phyloP scores from a whole-genome alignment of 2,329 filamentous ascomycete species.

The Colletotrichum falcatum region DNA sequence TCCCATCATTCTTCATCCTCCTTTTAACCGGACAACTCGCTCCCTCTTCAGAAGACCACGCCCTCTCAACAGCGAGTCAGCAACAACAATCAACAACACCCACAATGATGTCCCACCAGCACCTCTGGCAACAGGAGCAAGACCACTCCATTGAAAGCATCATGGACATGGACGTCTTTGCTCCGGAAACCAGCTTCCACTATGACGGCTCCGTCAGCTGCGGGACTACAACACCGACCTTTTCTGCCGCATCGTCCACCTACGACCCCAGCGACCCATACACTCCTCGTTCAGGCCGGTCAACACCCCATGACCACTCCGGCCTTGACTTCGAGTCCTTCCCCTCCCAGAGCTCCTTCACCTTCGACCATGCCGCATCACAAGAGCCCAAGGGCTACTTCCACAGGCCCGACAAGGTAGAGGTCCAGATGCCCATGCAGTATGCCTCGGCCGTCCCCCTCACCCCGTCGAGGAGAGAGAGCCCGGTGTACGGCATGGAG shows the following conservation, averaged over 20 bases:
- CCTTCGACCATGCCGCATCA: conserved; percentile 37
- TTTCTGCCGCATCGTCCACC: conserved; percentile 50
- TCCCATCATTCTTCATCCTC: conserved; percentile 42
- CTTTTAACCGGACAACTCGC: conserved; percentile 36
- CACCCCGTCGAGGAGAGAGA: conserved; percentile 38
- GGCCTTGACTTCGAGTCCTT: conserved; percentile 54
- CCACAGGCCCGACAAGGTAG: conserved; percentile 34
- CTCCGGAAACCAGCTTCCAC: conserved; percentile 38
- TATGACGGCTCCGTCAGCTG: conserved; percentile 38
- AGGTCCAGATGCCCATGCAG: conserved; percentile 36
- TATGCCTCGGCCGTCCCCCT: conserved; percentile 31
- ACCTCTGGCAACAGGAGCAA: conserved; percentile 38
- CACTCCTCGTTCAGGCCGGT: conserved; percentile 59
- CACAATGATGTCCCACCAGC: conserved; percentile 39
- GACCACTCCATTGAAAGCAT: conserved; percentile 39
- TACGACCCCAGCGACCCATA: conserved; percentile 60
- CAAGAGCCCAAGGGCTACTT: conserved; percentile 37
- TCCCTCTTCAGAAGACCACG: conserved; percentile 40
- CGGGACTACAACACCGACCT: conserved; percentile 40
- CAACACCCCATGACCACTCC: conserved; percentile 54
- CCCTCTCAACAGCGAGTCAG: conserved; percentile 33
- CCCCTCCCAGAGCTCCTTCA: conserved; percentile 45
- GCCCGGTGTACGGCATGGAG: conserved; percentile 44
- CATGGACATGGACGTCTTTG: conserved; percentile 41
- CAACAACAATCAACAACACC: conserved; percentile 35